Conservation (phyloP, 202 grass and related monocot genomes). For the Panicum virgatum region DNA sequence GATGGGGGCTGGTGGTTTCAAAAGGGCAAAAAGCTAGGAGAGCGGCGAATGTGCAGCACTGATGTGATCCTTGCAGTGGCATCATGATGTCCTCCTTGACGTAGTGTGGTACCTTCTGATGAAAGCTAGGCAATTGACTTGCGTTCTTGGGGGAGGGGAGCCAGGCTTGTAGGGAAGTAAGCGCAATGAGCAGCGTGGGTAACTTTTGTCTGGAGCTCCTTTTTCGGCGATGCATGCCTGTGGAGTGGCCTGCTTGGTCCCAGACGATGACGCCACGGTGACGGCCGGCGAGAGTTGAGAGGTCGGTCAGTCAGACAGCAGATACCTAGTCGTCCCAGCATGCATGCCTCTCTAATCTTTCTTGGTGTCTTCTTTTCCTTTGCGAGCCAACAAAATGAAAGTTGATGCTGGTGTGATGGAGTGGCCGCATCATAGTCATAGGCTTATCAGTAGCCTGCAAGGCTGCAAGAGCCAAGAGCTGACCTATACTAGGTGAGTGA, state of each 20-base stretch:
- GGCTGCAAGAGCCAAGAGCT: background rate
- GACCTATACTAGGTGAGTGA: background rate
- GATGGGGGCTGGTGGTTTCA: background rate
- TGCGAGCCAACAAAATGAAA: conserved; percentile 1
- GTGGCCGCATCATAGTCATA: background rate
- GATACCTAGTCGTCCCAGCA: background rate
- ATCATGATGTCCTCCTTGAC: conserved; percentile 53
- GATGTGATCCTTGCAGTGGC: conserved; percentile 52
- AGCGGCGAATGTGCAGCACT: conserved; percentile 12
- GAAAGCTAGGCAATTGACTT: conserved; percentile 42
- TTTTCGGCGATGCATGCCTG: conserved; percentile 33
- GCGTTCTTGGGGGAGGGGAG: background rate
- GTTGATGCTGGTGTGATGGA: background rate
- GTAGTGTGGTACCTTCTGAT: conserved; percentile 52
- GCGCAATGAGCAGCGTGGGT: conserved; percentile 29
- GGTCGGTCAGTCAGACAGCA: conserved; percentile 17
- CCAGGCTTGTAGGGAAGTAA: conserved; percentile 42
- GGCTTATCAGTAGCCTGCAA: background rate
- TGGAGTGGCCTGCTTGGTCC: conserved; percentile 10
- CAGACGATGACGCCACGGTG: conserved; percentile 28
- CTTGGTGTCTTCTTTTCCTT: background rate
- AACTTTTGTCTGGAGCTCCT: conserved; percentile 51
- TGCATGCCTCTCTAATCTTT: background rate
- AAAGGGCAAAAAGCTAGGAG: conserved; percentile 1
- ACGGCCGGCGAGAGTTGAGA: background rate